These are phyloP conservation scores for Entomortierella parvispora DNA, from an alignment of 192 early-diverging fungal species.

Conservation along the genomic window DNA sequence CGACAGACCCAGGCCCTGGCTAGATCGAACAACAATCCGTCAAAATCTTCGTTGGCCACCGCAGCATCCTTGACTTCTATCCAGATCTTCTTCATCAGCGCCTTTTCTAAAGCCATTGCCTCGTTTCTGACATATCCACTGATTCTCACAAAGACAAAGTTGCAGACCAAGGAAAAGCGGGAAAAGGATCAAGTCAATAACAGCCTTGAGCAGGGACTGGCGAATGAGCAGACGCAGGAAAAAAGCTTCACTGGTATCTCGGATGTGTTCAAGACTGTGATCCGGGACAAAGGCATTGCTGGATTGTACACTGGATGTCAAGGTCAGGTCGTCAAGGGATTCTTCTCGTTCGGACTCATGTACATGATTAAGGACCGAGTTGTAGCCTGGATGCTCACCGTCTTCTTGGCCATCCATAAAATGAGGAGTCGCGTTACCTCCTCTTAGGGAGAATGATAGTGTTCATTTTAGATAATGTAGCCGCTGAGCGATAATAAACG, in stretches of 20 bases:
- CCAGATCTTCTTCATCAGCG: conserved; percentile 59
- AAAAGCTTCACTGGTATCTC: conserved; percentile 25
- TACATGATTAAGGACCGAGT: conserved; percentile 68
- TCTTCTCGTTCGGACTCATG: conserved; percentile 63
- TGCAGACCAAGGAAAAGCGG: conserved; percentile 37
- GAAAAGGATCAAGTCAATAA: conserved; percentile 12
- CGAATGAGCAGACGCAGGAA: conserved; percentile 19
- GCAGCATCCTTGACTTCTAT: conserved; percentile 42
- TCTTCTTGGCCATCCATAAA: conserved; percentile 53
- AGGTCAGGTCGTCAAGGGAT: conserved; percentile 64
- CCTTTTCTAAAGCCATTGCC: conserved; percentile 58
- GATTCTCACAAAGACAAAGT: conserved; percentile 57
- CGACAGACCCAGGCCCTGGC: conserved; percentile 12
- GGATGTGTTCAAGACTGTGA: conserved; percentile 45
- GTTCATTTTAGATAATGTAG: background rate
- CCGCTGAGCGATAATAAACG: too few relatives aligned
- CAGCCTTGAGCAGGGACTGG: background rate
- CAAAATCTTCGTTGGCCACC: conserved; percentile 29
- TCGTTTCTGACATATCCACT: conserved; percentile 62
- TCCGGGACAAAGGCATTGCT: conserved; percentile 38
- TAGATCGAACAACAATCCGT: background rate
- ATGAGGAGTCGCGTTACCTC: conserved; percentile 26
- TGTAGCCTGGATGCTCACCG: conserved; percentile 53
- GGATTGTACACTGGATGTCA: conserved; percentile 50
- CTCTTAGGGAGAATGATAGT: too few relatives aligned